phyloP scores from a whole-genome alignment of 768 basidiomycete species.

The Leccinum subgranulosum region DNA sequence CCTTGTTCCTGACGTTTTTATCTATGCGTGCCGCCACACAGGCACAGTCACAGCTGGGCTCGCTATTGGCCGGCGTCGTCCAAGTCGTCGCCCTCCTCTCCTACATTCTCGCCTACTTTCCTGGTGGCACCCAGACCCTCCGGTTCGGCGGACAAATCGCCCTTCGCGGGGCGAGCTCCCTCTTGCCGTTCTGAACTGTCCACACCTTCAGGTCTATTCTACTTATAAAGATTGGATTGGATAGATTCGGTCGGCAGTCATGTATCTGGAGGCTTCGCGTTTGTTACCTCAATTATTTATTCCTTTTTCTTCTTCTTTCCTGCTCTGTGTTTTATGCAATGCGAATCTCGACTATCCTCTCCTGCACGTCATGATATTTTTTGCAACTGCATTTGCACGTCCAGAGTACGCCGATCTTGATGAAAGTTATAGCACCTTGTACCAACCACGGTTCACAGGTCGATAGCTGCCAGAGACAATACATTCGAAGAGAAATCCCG shows the following conservation, averaged over 20 bases:
- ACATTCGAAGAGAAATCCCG: no score
- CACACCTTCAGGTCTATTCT: neutral
- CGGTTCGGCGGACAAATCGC: conserved; percentile 78
- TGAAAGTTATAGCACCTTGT: no score
- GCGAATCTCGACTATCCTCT: no score
- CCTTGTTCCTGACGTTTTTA: neutral
- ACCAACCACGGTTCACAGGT: no score
- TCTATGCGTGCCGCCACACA: conserved; percentile 26
- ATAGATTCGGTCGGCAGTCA: neutral
- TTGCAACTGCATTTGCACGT: no score
- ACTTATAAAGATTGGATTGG: neutral
- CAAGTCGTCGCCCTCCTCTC: conserved; percentile 84
- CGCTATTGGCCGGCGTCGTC: conserved; percentile 75
- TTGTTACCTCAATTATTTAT: neutral
- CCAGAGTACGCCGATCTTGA: no score
- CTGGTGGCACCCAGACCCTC: conserved; percentile 80
- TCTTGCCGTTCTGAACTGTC: conserved; percentile 64
- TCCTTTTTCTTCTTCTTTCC: neutral
- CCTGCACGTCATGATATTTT: no score
- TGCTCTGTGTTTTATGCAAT: neutral
- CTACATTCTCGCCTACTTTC: conserved; percentile 95
- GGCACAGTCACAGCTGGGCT: conserved; percentile 84
- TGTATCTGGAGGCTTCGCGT: neutral
- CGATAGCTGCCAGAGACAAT: no score
- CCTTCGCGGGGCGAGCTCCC: conserved; percentile 76